A percentile compares a stretch with the other conserved stretches of the same genome.
phyloP scores from a whole-genome alignment of 2,329 filamentous ascomycete species.

The Fusarium nanum region DNA sequence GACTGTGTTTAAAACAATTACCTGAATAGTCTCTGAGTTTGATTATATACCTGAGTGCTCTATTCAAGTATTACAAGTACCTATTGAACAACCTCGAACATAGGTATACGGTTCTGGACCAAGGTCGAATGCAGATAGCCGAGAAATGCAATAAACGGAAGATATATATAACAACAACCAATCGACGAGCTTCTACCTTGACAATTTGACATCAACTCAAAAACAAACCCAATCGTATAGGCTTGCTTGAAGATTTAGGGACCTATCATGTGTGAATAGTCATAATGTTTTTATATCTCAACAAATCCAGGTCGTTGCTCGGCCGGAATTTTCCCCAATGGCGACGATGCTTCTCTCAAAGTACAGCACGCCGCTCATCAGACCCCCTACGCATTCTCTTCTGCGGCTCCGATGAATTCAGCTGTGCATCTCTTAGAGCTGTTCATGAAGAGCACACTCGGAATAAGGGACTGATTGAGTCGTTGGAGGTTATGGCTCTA shows the following conservation, averaged over 20 bases:
- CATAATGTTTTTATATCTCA: slow-evolving; percentile 38
- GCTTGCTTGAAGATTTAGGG: neutral
- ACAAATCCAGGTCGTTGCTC: slow-evolving; percentile 16
- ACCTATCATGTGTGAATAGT: neutral
- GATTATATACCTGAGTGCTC: neutral
- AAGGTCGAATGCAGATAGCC: slow-evolving; percentile 50
- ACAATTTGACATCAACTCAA: neutral
- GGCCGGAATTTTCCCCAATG: slow-evolving; percentile 12
- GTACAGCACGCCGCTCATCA: slow-evolving; percentile 42
- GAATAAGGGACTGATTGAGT: slow-evolving; percentile 69
- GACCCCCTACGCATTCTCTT: slow-evolving; percentile 86
- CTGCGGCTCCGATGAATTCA: slow-evolving; percentile 94
- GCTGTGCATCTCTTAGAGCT: slow-evolving; percentile 78
- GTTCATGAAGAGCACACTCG: slow-evolving; percentile 69
- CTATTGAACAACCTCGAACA: neutral
- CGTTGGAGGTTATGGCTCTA: slow-evolving; percentile 87
- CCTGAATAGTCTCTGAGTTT: neutral
- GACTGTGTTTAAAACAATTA: neutral
- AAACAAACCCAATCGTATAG: neutral
- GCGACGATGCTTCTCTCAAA: slow-evolving; percentile 38
- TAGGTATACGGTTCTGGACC: neutral
- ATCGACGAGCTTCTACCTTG: neutral
- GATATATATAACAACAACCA: neutral
- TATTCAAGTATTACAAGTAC: neutral
- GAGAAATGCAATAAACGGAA: slow-evolving; percentile 52